Conservation (phyloP, 768 basidiomycete genomes). For the Coprinellus aureogranulatus region DNA sequence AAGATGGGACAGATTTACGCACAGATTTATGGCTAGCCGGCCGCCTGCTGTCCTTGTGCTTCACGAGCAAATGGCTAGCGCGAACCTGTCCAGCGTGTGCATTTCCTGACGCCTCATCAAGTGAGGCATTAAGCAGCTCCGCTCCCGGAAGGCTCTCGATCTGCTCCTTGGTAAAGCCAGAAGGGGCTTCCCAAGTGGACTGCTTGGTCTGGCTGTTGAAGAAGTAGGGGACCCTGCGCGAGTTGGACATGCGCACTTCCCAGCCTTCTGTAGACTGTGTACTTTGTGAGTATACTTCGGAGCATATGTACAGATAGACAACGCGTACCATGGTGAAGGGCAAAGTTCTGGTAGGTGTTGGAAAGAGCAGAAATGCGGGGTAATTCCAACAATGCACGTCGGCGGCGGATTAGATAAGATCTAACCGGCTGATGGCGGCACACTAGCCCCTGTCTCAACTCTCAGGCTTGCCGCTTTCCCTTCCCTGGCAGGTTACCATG, state of each 20-base stretch:
- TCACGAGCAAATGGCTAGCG: slow-evolving; percentile 94
- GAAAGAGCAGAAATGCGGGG: not conserved
- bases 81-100: slow-evolving; percentile 59
- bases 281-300: too few relatives aligned
- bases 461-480: not conserved
- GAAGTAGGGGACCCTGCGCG: slow-evolving; percentile 80
- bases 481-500: not conserved
- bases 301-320: too few relatives aligned
- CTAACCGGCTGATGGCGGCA: too few relatives aligned
- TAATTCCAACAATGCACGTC: not conserved
- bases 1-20: too few relatives aligned
- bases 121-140: slow-evolving; percentile 34
- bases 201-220: slow-evolving; percentile 69
- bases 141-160: slow-evolving; percentile 67
- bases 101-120: slow-evolving; percentile 7
- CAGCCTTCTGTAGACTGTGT: slow-evolving; percentile 39
- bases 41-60: slow-evolving; percentile 77
- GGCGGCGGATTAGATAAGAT: not conserved
- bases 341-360: not conserved
- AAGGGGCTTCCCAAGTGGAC: slow-evolving; percentile 80
- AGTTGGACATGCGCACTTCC: slow-evolving; percentile 87
- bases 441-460: not conserved
- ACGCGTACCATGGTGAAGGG: not conserved
- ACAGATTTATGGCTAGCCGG: slow-evolving; percentile 87
- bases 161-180: slow-evolving; percentile 59